Conservation (phyloP, 139 green algal genomes). For the Chlorella sp. region DNA sequence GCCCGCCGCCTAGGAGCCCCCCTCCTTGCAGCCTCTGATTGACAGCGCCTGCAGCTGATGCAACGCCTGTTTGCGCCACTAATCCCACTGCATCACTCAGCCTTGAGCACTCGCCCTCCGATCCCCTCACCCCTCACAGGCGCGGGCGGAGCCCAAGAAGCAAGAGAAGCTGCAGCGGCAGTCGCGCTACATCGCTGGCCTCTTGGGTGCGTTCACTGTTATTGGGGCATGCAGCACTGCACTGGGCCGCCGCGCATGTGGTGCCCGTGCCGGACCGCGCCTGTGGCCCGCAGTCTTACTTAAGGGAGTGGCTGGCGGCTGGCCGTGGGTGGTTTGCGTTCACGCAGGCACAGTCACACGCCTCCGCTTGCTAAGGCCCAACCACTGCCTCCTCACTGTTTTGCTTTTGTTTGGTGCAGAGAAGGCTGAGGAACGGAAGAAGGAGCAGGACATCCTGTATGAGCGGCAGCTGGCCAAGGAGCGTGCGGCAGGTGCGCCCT, state of each 20-base stretch:
- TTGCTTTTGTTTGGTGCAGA: constrained; percentile 42
- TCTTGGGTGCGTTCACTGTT: constrained; percentile 52
- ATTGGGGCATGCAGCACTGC: neutral
- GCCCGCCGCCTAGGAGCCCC: too few relatives aligned
- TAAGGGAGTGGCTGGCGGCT: neutral
- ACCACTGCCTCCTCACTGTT: neutral
- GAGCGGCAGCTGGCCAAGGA: constrained; percentile 67
- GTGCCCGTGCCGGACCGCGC: neutral
- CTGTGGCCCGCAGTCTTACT: neutral
- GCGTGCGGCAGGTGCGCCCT: constrained; percentile 38
- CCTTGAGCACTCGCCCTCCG: too few relatives aligned
- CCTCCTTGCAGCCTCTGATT: too few relatives aligned
- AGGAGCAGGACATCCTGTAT: constrained; percentile 84
- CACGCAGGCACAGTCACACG: too few relatives aligned
- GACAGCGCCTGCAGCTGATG: too few relatives aligned
- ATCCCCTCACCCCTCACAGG: too few relatives aligned
- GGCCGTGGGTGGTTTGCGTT: too few relatives aligned
- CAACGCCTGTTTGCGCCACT: too few relatives aligned
- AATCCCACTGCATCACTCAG: too few relatives aligned
- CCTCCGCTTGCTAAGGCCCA: neutral
- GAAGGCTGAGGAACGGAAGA: constrained; percentile 86
- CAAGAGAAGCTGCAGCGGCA: constrained; percentile 72
- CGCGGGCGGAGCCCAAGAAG: constrained; percentile 63
- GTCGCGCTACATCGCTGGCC: constrained; percentile 80
- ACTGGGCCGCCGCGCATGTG: too few relatives aligned